phyloP scores from a whole-genome alignment of 1,284 basidiomycete genomes.

The Ceratobasidium sp. region DNA sequence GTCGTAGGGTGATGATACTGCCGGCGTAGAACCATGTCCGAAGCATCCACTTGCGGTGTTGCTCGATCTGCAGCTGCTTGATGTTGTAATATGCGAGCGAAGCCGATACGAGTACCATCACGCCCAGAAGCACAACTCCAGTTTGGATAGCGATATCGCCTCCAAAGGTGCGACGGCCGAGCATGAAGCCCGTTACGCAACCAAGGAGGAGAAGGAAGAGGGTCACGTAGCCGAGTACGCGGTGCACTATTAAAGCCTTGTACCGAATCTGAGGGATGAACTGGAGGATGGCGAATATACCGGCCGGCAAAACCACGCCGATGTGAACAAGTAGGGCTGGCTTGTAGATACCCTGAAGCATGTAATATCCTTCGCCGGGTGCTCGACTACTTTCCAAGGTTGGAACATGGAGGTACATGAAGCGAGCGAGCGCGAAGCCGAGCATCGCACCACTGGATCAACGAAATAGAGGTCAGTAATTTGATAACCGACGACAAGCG shows the following conservation, averaged over 20 bases:
- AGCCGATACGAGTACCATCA: constrained; percentile 11
- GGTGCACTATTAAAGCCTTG: constrained; percentile 40
- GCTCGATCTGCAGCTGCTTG: constrained; percentile 41
- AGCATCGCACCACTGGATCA: constrained; percentile 19
- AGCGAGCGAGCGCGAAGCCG: constrained; percentile 28
- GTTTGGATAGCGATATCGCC: constrained; percentile 33
- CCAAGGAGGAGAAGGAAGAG: constrained; percentile 33
- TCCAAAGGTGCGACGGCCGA: constrained; percentile 38
- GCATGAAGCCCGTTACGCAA: constrained; percentile 13
- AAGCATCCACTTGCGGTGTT: constrained; percentile 45
- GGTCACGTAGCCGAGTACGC: constrained; percentile 39
- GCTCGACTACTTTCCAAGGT: not conserved
- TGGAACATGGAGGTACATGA: constrained; percentile 28
- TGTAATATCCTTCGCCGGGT: constrained; percentile 26
- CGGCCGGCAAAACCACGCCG: constrained; percentile 16
- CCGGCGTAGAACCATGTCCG: constrained; percentile 41
- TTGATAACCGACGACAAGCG: no score
- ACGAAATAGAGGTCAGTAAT: not conserved
- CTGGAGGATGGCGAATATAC: constrained; percentile 41
- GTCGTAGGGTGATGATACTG: constrained; percentile 26
- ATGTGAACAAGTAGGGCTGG: constrained; percentile 33
- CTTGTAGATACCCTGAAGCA: constrained; percentile 1
- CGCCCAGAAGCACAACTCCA: constrained; percentile 17
- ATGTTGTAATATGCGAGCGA: constrained; percentile 42
- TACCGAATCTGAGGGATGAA: constrained; percentile 42